Percentiles rank a stretch among this genome's conserved stretches.
phyloP scores from a whole-genome alignment of 2,329 filamentous ascomycete genomes.

The Botrytis paeoniae region DNA sequence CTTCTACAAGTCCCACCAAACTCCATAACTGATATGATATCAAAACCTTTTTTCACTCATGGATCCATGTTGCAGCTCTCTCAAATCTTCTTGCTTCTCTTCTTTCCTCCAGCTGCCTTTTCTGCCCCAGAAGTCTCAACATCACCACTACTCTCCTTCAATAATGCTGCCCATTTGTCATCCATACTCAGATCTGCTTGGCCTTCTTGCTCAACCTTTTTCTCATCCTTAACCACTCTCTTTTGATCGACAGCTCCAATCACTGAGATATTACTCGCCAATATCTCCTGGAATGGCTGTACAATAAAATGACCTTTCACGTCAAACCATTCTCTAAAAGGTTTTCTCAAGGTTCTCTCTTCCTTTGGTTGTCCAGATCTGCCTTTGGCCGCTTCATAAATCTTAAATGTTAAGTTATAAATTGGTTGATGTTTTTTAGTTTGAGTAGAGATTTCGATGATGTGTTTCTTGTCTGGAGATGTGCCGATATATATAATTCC shows the following conservation, averaged over 20 bases:
- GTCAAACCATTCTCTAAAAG: conserved; percentile 78
- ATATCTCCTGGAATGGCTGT: conserved; percentile 73
- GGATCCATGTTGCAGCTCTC: not conserved
- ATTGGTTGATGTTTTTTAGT: conserved; percentile 77
- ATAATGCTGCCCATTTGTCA: conserved; percentile 35
- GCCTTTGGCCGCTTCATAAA: conserved; percentile 37
- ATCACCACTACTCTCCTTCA: conserved; percentile 33
- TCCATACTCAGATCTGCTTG: conserved; percentile 30
- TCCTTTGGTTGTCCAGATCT: conserved; percentile 20
- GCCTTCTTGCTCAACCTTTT: conserved; percentile 22
- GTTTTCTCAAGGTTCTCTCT: conserved; percentile 52
- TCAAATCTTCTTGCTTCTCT: conserved; percentile 35
- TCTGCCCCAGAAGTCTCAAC: conserved; percentile 20
- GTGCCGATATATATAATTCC: conserved; percentile 76
- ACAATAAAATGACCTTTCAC: conserved; percentile 67
- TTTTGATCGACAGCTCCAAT: conserved; percentile 66
- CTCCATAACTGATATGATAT: conserved; percentile 1
- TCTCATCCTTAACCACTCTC: conserved; percentile 42
- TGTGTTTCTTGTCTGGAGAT: conserved; percentile 53
- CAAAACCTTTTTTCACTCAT: not conserved
- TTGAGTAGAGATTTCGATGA: conserved; percentile 70
- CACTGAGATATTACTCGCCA: conserved; percentile 64
- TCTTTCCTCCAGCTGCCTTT: conserved; percentile 28
- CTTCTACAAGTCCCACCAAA: not conserved
- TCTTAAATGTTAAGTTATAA: conserved; percentile 70